These are phyloP conservation scores for Cyberlindnera subsufficiens DNA, from an alignment of 805 yeast genomes.

Conservation along the genomic window DNA sequence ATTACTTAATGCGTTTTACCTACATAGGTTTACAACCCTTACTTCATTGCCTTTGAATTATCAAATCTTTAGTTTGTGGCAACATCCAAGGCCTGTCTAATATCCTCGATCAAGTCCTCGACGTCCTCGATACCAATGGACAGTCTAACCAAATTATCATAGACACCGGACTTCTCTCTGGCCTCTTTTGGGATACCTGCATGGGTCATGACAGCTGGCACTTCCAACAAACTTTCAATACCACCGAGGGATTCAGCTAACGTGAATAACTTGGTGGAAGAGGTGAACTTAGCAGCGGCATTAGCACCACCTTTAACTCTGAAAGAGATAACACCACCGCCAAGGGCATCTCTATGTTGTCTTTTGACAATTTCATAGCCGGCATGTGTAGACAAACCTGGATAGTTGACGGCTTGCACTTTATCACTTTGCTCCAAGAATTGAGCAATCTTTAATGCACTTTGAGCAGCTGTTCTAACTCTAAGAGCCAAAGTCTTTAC, in stretches of 20 bases:
- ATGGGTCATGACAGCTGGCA: slow-evolving; percentile 89
- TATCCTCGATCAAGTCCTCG: slow-evolving; percentile 68
- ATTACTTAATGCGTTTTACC: too few relatives aligned
- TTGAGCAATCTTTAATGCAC: slow-evolving; percentile 68
- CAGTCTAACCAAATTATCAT: slow-evolving; percentile 74
- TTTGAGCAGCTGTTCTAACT: slow-evolving; percentile 58
- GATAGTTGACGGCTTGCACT: slow-evolving; percentile 73
- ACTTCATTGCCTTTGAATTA: too few relatives aligned
- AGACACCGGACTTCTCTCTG: slow-evolving; percentile 77
- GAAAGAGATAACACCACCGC: slow-evolving; percentile 91
- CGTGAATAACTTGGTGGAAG: slow-evolving; percentile 69
- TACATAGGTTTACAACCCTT: neutral
- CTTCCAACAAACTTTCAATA: slow-evolving; percentile 78
- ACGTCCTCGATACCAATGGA: slow-evolving; percentile 85
- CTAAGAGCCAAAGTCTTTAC: slow-evolving; percentile 81
- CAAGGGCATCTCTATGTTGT: slow-evolving; percentile 80
- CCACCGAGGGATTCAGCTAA: slow-evolving; percentile 91
- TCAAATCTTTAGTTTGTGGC: slow-evolving; percentile 4
- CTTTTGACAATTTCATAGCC: slow-evolving; percentile 56
- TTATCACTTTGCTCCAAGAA: slow-evolving; percentile 43
- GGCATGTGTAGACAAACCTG: slow-evolving; percentile 66
- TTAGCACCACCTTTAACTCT: slow-evolving; percentile 78
- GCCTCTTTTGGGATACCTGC: slow-evolving; percentile 80
- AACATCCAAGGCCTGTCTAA: slow-evolving; percentile 55
- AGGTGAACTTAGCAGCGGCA: slow-evolving; percentile 70